Percentiles rank a stretch among this genome's conserved stretches.
Conservation (phyloP, 441 rosid species). For the Mallotus repandus region DNA sequence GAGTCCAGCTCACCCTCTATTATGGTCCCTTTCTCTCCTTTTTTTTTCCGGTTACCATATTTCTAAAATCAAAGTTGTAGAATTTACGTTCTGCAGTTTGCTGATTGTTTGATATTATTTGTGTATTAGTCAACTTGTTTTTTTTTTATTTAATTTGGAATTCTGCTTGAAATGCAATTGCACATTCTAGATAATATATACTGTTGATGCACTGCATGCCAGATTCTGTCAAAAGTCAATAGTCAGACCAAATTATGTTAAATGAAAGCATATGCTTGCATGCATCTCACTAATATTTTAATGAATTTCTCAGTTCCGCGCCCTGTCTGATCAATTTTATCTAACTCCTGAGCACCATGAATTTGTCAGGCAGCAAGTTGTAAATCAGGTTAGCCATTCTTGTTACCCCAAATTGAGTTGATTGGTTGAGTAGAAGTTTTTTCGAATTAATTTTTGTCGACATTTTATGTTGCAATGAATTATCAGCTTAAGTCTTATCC, state of each 20-base stretch:
- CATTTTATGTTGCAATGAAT: slow-evolving; percentile 11
- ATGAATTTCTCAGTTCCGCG: slow-evolving; percentile 60
- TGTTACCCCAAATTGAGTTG: background rate
- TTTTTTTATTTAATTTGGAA: background rate
- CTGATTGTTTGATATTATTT: background rate
- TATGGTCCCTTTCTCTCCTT: background rate
- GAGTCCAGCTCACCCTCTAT: background rate
- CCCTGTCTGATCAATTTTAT: slow-evolving; percentile 73
- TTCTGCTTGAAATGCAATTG: background rate
- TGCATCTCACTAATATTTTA: background rate
- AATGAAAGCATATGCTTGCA: background rate
- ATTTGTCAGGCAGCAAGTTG: slow-evolving; percentile 54
- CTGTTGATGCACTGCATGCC: background rate
- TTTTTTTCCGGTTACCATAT: background rate
- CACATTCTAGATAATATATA: no score
- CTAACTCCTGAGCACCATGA: slow-evolving; percentile 63
- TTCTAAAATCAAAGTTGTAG: background rate
- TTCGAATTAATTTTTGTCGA: background rate
- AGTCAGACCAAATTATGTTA: background rate
- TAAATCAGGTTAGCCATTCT: slow-evolving; percentile 61
- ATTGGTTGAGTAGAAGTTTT: background rate
- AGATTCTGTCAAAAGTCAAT: background rate
- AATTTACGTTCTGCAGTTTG: background rate
- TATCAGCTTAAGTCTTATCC: slow-evolving; percentile 62
- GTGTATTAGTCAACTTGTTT: background rate